These are phyloP conservation scores for Aspergillus latus DNA, from an alignment of 2,329 filamentous ascomycete genomes.

Conservation along the genomic window DNA sequence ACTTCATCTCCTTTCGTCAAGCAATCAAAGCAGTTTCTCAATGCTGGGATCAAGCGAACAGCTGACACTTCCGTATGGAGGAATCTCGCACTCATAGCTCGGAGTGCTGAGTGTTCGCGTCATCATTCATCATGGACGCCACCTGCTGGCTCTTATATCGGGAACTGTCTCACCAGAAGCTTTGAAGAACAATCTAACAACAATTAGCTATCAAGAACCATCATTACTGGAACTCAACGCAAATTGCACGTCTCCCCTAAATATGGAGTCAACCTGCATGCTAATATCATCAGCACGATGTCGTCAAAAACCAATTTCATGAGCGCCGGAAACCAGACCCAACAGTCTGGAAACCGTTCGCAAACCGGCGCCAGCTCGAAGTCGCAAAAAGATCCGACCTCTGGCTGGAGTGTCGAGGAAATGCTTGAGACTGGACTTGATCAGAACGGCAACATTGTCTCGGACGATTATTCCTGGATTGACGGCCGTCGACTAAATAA, in stretches of 20 bases:
- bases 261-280: neutral
- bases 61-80: neutral
- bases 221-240: neutral
- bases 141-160: slow-evolving; percentile 16
- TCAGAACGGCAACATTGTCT: slow-evolving; percentile 32
- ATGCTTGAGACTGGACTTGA: slow-evolving; percentile 33
- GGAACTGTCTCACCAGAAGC: neutral
- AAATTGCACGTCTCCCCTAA: neutral
- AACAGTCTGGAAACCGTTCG: slow-evolving; percentile 12
- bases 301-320: slow-evolving; percentile 29
- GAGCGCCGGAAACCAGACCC: slow-evolving; percentile 16
- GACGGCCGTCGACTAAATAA: slow-evolving; percentile 25
- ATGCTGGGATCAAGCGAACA: neutral
- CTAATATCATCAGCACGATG: slow-evolving; percentile 22
- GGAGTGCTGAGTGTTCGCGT: slow-evolving; percentile 25
- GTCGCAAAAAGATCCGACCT: slow-evolving; percentile 12
- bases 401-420: slow-evolving; percentile 30
- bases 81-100: neutral
- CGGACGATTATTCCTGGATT: slow-evolving; percentile 27
- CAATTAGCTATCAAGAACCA: neutral
- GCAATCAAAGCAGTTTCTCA: neutral
- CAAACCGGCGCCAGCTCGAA: slow-evolving; percentile 8
- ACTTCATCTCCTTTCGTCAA: neutral
- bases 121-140: slow-evolving; percentile 34
- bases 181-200: neutral